Conservation (phyloP, 176 grass and related monocot genomes). For the Musa beccarii region DNA sequence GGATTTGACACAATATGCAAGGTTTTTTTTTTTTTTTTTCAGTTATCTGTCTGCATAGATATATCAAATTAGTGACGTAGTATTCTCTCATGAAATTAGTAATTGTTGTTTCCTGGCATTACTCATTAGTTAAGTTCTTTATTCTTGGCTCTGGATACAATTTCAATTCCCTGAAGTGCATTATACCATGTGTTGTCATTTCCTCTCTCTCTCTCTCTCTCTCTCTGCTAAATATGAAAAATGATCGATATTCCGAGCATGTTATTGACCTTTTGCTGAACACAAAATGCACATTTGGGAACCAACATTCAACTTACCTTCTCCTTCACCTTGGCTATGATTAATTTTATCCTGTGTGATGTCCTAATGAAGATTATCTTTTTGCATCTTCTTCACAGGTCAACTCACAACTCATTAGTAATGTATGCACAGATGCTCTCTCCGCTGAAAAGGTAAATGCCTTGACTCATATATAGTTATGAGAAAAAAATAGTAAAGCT, state of each 20-base stretch:
- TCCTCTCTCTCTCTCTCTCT: not conserved
- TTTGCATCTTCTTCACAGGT: slow-evolving; percentile 41
- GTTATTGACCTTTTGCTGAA: not conserved
- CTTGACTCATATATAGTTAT: not conserved
- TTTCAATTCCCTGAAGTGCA: not conserved
- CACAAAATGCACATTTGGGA: not conserved
- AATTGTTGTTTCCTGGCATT: not conserved
- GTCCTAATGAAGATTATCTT: not conserved
- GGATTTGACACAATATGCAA: slow-evolving; percentile 99
- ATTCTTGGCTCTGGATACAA: not conserved
- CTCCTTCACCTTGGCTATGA: not conserved
- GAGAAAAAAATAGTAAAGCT: not conserved
- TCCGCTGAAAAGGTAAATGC: slow-evolving; percentile 88
- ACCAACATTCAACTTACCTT: not conserved
- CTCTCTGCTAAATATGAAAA: not conserved
- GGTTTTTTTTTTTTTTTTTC: slow-evolving; percentile 26
- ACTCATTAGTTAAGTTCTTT: not conserved
- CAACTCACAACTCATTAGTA: slow-evolving; percentile 97
- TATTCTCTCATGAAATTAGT: not conserved
- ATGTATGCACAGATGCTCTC: slow-evolving; percentile 89
- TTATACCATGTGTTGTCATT: not conserved
- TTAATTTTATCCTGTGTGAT: not conserved
- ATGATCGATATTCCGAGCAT: not conserved
- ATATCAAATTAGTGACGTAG: not conserved
- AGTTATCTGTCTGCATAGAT: not conserved